Base-by-base conservation (phyloP, 148 eudicot genomes). In the Spergularia bocconei region DNA sequence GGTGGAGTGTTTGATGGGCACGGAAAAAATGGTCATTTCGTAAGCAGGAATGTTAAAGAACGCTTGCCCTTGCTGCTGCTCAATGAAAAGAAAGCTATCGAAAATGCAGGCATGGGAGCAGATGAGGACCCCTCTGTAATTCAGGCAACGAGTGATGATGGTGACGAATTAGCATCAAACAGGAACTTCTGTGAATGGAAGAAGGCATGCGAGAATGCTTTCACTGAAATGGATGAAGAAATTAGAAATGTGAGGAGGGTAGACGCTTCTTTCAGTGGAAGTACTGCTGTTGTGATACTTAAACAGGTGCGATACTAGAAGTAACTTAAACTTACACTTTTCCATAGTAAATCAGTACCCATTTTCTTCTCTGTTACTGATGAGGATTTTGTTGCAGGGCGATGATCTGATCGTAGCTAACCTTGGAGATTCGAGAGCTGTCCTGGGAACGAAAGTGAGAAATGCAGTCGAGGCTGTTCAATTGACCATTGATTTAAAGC, bases 1-100 rank as follows among this genome's bases (percentile, higher is more conserved):
- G 88, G 93, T 79, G 96, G 98, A 38, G 98, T 92, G 15, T 92
- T 90, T 75, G 97, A 92, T 82, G 97, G 97, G 73, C 97, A 92
- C 65, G 97, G 97, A 63, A 91, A 89, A 48, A 78, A 85, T 47
- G 98, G 98, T 55, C 98, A 92, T 81, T 70, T 85, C 76, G 98
- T 87, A 13, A 87, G 94, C 62, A 92, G 84, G 85, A 83, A 79
- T 76, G 88, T 92, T 9, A 80, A 92, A 52, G 87, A 87, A 36
- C 79, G 86, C 72, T 87, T 90, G 80, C 97, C 97, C 2, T 36
- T 84, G 75, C 78, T 90, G 63, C 75, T 92, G 50, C 84, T 79
- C 13, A 75, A 77, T 12, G 47, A 67, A 74, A 57, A 57, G 19
- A 70, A 13, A 11, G 79, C 76, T 36, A 39, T 55, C 17, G 25